phyloP scores from a whole-genome alignment of 2,329 filamentous ascomycete species.

The Botryosphaeria dothidea region DNA sequence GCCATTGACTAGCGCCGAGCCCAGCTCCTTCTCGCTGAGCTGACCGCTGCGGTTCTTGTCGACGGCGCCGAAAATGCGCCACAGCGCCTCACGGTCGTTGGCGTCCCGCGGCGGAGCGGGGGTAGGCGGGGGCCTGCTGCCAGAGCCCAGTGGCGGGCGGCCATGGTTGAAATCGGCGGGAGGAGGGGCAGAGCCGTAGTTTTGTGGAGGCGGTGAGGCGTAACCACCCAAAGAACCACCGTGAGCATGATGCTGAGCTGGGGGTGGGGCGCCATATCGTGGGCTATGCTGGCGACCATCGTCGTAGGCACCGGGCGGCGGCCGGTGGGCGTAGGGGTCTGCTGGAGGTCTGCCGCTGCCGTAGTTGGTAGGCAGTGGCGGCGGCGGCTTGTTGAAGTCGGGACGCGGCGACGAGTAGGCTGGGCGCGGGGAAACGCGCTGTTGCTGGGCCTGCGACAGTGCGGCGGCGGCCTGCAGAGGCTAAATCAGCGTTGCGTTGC shows the following conservation, averaged over 20 bases:
- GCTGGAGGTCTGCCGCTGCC: slow-evolving; percentile 31
- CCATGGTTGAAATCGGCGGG: slow-evolving; percentile 62
- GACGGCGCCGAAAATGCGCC: slow-evolving; percentile 85
- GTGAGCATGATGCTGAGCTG: slow-evolving; percentile 25
- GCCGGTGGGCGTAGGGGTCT: slow-evolving; percentile 16
- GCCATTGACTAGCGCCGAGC: slow-evolving; percentile 89
- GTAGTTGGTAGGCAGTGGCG: slow-evolving; percentile 37
- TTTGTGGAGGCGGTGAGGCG: slow-evolving; percentile 49
- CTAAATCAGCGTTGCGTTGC: slow-evolving; percentile 21
- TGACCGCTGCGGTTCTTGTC: slow-evolving; percentile 83
- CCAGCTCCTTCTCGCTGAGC: slow-evolving; percentile 82
- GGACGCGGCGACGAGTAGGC: slow-evolving; percentile 35
- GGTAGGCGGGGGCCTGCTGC: slow-evolving; percentile 46
- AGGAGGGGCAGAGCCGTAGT: slow-evolving; percentile 55
- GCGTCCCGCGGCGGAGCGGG: slow-evolving; percentile 56
- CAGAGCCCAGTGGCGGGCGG: slow-evolving; percentile 56
- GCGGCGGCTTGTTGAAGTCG: slow-evolving; percentile 47
- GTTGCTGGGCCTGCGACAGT: slow-evolving; percentile 22
- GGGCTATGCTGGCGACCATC: slow-evolving; percentile 30
- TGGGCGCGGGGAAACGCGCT: slow-evolving; percentile 30
- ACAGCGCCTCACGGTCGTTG: slow-evolving; percentile 69
- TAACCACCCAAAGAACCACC: slow-evolving; percentile 34
- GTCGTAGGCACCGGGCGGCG: slow-evolving; percentile 37
- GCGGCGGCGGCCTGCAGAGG: slow-evolving; percentile 44
- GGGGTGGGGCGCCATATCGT: slow-evolving; percentile 31